Evolutionary conservation across 2,329 filamentous ascomycete species (phyloP).

Genomic region (Calonectria multiphialidica): DNA sequence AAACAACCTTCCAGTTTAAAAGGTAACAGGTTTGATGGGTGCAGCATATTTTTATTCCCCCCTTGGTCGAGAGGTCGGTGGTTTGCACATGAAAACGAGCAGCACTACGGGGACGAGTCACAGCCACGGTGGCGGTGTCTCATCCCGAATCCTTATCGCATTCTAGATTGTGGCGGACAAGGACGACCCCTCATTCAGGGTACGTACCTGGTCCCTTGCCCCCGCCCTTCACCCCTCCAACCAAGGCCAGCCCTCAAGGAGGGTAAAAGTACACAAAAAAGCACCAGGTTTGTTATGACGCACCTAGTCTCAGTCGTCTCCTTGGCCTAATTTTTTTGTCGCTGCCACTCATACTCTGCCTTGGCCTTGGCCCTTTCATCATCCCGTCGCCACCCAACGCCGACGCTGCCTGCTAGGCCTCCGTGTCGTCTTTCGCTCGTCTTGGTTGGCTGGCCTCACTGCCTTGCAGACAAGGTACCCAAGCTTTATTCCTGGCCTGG

Average conservation of each 20-base stretch:
- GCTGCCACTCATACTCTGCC: conserved; percentile 5
- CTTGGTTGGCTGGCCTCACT: conserved; percentile 29
- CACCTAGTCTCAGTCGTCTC: conserved; percentile 29
- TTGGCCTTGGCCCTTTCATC: conserved; percentile 16
- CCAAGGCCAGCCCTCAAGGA: conserved; percentile 17
- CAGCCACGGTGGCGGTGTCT: neutral
- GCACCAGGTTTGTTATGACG: conserved; percentile 43
- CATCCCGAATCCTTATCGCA: neutral
- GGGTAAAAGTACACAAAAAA: conserved; percentile 38
- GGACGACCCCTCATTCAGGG: neutral
- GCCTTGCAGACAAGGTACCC: conserved; percentile 24
- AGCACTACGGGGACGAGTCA: too few species aligned
- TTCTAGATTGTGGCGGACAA: neutral
- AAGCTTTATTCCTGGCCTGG: conserved; percentile 25
- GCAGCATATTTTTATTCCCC: too few species aligned
- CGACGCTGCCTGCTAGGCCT: conserved; percentile 5
- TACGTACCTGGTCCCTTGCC: conserved; percentile 17
- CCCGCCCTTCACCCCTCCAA: conserved; percentile 44
- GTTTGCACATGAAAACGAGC: too few species aligned
- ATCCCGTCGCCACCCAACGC: conserved; percentile 28
- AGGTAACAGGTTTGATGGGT: too few species aligned
- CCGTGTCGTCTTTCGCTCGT: conserved; percentile 2
- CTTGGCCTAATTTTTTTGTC: conserved; percentile 15
- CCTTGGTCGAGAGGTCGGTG: too few species aligned
- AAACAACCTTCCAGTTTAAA: too few species aligned